Base-by-base conservation (phyloP, 768 basidiomycete genomes). In the Dioszegia crocea region DNA sequence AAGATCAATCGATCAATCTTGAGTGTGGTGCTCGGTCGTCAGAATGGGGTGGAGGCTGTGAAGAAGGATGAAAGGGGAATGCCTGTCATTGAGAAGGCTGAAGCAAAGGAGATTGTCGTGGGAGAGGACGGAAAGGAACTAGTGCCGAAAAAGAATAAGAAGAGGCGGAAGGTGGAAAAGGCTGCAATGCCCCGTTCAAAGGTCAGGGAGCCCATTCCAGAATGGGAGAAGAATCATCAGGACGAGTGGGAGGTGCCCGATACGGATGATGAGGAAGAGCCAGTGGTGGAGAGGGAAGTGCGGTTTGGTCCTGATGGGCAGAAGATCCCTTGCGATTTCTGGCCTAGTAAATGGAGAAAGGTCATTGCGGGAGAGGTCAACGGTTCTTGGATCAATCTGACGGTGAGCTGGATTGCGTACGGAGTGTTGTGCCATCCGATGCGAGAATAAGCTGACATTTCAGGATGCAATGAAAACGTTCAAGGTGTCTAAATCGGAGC, bases 401-500 rank as follows among this genome's bases (percentile, higher is more conserved):
- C 41, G 1, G 64, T 66, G n/a, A 46, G 61, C 47, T 14, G 6
- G 33, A 33, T 14, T n/a, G n/a, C n/a, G n/a, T n/a, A n/a, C n/a
- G n/a, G n/a, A n/a, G n/a, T n/a, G n/a, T n/a, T n/a, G n/a, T n/a
- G n/a, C n/a, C n/a, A n/a, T 33, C 33, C 33, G 8, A 1, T 29
- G 39, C 2, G 38, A 21, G 24, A 24, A 14, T 10, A 1, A 9
- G n/a, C 36, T 48, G 24, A 27, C 23, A 4, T 9, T 16, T 23
- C 31, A 69, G 67, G 62, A 61, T n/a, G 67, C 67, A 1, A 59
- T 61, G 19, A 39, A 26, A 6, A 38, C 52, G 14, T 66, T 31
- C 51, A 64, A 66, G 33, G 57, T 69, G 26, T 62, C 57, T 27
- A 62, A 64, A 36, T 60, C 62, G 14, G 59, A 66, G 47, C 30